Base-by-base conservation (phyloP, 345 rosid species). In the Linum usitatissimum region DNA sequence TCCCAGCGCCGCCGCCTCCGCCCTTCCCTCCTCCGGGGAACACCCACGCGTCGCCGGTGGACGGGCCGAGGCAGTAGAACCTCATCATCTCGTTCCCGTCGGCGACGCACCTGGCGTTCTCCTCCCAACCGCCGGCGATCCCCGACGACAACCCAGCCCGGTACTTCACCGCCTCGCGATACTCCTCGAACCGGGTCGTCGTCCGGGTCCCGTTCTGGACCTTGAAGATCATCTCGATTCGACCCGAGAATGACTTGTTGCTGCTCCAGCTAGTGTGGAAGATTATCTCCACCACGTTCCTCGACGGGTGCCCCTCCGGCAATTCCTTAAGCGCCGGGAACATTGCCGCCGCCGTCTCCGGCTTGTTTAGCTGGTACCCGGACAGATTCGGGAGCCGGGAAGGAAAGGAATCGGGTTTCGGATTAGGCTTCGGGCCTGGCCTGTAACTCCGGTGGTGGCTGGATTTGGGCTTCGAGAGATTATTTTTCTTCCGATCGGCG, bases 21-120 rank as follows among this genome's bases (percentile, higher is more conserved):
- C 83, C 96, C 59, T 87, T 90, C 0, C 28, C 28, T 23, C 78
- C 75, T 0, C 84, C 77, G 0, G 84, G 84, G 55, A 88, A 76
- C 0, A 64, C 71, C 94, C 91, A 88, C 2, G 45, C 61, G 15
- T 67, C 68, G 3, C 55, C 51, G 12, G 51, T 64, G 3, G 84
- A 76, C n/a, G 95, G 84, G 3, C 99, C 99, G 58, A 84, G 64
- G 67, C 88, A 85, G 20, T 83, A 81, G 67, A 93, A 93, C 75
- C 97, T 82, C 99, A 93, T 93, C 54, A 89, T 84, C 80, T 93
- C 99, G 70, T 93, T 93, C 30, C 99, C 99, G 40, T 93, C 99
- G 5, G 99, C 97, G 1, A 78, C 75, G 66, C 94, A 89, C 76
- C 99, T 74, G 9, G 87, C 91, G 56, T 83, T 83, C 69, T 84